Conservation (phyloP, 345 rosid genomes). For the Laguncularia racemosa region DNA sequence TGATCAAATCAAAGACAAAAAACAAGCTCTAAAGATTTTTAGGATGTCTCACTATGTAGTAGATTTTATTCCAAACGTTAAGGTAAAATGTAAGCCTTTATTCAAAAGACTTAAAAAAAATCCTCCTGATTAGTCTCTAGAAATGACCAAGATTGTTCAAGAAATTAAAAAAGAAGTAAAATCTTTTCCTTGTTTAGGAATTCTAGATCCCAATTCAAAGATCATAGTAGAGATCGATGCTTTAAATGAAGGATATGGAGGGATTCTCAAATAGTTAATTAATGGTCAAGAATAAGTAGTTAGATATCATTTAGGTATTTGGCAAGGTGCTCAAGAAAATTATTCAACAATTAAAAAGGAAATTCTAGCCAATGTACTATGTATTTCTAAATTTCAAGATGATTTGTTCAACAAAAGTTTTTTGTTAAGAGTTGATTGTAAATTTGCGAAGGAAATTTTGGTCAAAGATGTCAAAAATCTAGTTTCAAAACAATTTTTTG, state of each 20-base stretch:
- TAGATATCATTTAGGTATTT: too few relatives aligned
- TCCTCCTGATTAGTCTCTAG: not conserved
- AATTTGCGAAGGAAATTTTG: not conserved
- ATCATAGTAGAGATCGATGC: not conserved
- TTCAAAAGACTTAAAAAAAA: not conserved
- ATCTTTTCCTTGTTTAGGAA: not conserved
- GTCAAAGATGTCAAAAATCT: too few relatives aligned
- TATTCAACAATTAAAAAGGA: too few relatives aligned
- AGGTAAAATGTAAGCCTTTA: not conserved
- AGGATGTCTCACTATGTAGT: not conserved
- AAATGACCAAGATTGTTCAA: not conserved
- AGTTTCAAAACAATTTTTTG: too few relatives aligned
- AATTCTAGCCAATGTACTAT: not conserved
- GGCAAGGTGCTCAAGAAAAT: not conserved
- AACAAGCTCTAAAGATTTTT: not conserved
- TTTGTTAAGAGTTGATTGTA: not conserved
- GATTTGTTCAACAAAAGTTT: not conserved
- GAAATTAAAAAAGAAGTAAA: not conserved
- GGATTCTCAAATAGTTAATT: too few relatives aligned
- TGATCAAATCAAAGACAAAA: conserved; percentile 3
- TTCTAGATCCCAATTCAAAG: not conserved
- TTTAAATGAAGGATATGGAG: not conserved
- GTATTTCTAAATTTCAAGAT: not conserved
- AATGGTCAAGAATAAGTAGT: not conserved
- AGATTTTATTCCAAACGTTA: not conserved